Evolutionary conservation across 495 filamentous ascomycete species (phyloP).

Genomic region (Daldinia vernicosa): DNA sequence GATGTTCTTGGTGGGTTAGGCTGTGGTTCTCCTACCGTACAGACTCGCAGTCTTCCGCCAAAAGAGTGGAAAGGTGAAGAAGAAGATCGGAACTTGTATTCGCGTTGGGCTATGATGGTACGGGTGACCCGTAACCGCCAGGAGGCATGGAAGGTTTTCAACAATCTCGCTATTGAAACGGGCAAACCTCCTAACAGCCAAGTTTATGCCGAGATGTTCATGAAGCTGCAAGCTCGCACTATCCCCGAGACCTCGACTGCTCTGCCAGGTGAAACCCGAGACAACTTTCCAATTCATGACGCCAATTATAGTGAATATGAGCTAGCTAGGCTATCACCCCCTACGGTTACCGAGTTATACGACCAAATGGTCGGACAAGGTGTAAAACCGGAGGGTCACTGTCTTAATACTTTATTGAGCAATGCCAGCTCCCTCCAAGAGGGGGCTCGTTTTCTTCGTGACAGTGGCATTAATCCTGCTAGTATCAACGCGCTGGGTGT

Average conservation of each 20-base stretch:
- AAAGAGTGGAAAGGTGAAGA: slow-evolving; percentile 31
- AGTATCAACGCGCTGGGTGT: slow-evolving; percentile 14
- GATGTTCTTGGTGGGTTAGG: slow-evolving; percentile 50
- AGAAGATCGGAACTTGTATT: slow-evolving; percentile 42
- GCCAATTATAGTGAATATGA: slow-evolving; percentile 56
- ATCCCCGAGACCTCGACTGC: slow-evolving; percentile 22
- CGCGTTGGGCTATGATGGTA: slow-evolving; percentile 51
- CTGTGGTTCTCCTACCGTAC: slow-evolving; percentile 51
- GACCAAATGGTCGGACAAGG: slow-evolving; percentile 49
- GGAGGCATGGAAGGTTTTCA: slow-evolving; percentile 58
- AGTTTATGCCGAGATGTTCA: slow-evolving; percentile 58
- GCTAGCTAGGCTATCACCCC: slow-evolving; percentile 52
- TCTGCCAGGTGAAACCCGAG: slow-evolving; percentile 52
- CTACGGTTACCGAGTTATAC: slow-evolving; percentile 50
- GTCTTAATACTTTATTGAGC: slow-evolving; percentile 47
- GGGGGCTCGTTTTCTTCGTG: slow-evolving; percentile 50
- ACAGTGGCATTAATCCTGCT: slow-evolving; percentile 43
- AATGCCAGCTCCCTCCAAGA: slow-evolving; percentile 46
- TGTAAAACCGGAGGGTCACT: slow-evolving; percentile 47
- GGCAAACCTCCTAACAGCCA: slow-evolving; percentile 42
- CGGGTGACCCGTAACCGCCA: slow-evolving; percentile 54
- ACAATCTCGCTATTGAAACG: slow-evolving; percentile 39
- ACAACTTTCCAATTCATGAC: slow-evolving; percentile 50
- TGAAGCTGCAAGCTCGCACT: slow-evolving; percentile 49
- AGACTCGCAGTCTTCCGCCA: slow-evolving; percentile 48